Conservation (phyloP, 805 yeast species). For the Brettanomyces naardenensis region DNA sequence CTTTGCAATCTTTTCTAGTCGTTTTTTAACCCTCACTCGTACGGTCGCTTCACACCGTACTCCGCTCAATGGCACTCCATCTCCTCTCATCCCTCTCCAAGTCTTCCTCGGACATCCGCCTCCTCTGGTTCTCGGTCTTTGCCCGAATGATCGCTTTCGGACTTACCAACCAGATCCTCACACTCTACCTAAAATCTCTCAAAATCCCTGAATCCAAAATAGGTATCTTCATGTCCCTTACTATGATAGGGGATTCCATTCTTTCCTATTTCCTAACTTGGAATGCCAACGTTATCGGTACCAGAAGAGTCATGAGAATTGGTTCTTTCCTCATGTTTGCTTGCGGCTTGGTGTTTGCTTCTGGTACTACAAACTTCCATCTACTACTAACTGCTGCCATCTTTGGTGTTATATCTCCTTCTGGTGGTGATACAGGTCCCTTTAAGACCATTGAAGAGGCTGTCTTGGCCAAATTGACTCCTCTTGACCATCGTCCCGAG, state of each 20-base stretch:
- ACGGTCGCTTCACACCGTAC: too few species aligned
- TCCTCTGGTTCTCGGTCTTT: conserved; percentile 64
- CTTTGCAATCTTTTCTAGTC: too few species aligned
- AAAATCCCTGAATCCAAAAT: conserved; percentile 48
- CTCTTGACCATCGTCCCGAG: conserved; percentile 55
- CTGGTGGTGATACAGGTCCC: conserved; percentile 89
- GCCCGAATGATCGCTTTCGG: conserved; percentile 71
- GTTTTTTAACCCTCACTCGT: too few species aligned
- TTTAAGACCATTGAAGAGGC: conserved; percentile 83
- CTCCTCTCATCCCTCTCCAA: conserved; percentile 27
- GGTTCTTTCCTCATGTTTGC: conserved; percentile 63
- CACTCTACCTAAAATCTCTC: conserved; percentile 52
- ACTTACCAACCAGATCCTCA: conserved; percentile 68
- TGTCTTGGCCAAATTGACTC: conserved; percentile 70
- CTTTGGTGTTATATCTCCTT: conserved; percentile 79
- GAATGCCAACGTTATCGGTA: conserved; percentile 67
- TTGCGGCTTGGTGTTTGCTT: conserved; percentile 62
- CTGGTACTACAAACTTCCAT: conserved; percentile 39
- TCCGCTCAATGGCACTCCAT: conserved; percentile 24
- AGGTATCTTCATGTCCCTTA: conserved; percentile 76
- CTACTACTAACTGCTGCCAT: conserved; percentile 64
- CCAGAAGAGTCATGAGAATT: conserved; percentile 51
- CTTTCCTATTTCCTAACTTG: conserved; percentile 67
- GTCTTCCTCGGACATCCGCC: conserved; percentile 40
- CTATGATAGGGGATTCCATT: conserved; percentile 70